These are phyloP conservation scores for Microsporum canis DNA, from an alignment of 2,329 filamentous ascomycete species.

Conservation along the genomic window DNA sequence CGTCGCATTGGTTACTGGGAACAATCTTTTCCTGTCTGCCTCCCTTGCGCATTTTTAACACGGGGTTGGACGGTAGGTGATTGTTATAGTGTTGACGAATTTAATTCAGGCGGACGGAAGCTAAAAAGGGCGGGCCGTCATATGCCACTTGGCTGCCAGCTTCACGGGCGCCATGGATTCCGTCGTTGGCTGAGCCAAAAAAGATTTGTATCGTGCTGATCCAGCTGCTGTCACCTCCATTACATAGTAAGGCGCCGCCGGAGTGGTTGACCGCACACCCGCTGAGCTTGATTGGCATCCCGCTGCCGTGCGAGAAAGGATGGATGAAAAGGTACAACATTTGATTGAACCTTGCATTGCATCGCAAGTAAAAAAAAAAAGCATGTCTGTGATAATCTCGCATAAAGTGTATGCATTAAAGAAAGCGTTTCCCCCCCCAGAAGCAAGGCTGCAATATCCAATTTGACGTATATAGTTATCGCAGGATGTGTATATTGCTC, in stretches of 20 bases:
- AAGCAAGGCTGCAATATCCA: not conserved
- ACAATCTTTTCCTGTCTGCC: not conserved
- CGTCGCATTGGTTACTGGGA: not conserved
- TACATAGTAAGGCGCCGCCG: not conserved
- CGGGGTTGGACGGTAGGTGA: not conserved
- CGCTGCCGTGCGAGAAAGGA: not conserved
- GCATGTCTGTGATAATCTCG: not conserved
- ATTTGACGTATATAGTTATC: not conserved
- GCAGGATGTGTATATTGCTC: not conserved
- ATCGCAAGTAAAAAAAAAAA: not conserved
- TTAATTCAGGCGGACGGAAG: not conserved
- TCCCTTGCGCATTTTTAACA: not conserved
- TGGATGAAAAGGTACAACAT: not conserved
- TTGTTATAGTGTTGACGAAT: not conserved
- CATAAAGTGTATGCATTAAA: not conserved
- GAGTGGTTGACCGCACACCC: conserved; percentile 1
- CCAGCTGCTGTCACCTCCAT: not conserved
- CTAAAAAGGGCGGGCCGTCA: conserved; percentile 2
- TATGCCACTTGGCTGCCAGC: not conserved
- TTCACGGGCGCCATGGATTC: not conserved
- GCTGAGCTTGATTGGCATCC: conserved; percentile 1
- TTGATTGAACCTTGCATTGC: not conserved
- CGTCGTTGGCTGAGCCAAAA: not conserved
- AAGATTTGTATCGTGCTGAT: not conserved
- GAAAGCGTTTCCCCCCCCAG: not conserved